Evolutionary conservation across 2,329 filamentous ascomycete species (phyloP).

Genomic region (Colletotrichum cuscutae): DNA sequence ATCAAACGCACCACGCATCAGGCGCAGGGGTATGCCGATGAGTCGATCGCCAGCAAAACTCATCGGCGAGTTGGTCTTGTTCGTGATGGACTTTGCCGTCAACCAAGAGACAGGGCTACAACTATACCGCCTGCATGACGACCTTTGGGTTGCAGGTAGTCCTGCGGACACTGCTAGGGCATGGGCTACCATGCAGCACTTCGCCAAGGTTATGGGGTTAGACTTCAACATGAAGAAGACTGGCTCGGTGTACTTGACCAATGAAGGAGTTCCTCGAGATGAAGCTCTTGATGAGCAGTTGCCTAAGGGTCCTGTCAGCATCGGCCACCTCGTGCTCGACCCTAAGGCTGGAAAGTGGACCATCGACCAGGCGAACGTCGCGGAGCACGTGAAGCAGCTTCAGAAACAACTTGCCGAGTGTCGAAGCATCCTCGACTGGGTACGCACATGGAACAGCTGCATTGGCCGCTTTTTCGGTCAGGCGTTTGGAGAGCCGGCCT

Average conservation of each 20-base stretch:
- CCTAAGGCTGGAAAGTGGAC: conserved; percentile 55
- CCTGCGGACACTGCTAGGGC: conserved; percentile 51
- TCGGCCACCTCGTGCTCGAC: conserved; percentile 66
- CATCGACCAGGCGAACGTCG: conserved; percentile 64
- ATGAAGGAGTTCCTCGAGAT: conserved; percentile 32
- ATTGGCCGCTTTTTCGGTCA: conserved; percentile 56
- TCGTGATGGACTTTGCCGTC: conserved; percentile 73
- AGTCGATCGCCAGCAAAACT: conserved; percentile 68
- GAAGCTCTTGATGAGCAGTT: conserved; percentile 44
- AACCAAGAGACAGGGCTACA: conserved; percentile 66
- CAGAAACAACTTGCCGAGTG: conserved; percentile 63
- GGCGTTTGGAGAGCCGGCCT: conserved; percentile 56
- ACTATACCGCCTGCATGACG: conserved; percentile 70
- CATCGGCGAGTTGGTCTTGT: conserved; percentile 69
- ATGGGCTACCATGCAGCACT: conserved; percentile 55
- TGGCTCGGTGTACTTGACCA: conserved; percentile 49
- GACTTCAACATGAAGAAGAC: conserved; percentile 54
- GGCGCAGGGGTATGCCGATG: conserved; percentile 68
- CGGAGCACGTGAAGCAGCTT: conserved; percentile 64
- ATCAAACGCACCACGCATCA: conserved; percentile 51
- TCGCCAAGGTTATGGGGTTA: conserved; percentile 47
- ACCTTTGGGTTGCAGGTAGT: conserved; percentile 55
- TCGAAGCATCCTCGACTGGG: conserved; percentile 53
- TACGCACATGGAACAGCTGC: conserved; percentile 58
- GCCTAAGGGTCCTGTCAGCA: conserved; percentile 62